Base-by-base conservation (phyloP, 2,329 filamentous ascomycete genomes). In the Cryphonectria radicalis region DNA sequence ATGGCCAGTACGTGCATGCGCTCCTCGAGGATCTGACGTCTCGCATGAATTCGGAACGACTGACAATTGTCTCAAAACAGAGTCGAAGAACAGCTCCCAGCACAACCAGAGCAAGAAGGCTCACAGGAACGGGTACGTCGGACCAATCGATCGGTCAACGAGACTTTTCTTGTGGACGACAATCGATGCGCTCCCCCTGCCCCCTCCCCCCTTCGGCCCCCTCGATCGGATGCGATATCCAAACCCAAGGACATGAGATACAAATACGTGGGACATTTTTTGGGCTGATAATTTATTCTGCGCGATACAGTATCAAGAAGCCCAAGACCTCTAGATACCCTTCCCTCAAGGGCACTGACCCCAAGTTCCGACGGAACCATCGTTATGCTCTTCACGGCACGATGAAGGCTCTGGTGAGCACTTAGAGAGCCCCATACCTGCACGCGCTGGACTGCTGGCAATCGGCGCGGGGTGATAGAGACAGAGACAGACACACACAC, bases 51-150 rank as follows among this genome's bases (percentile, higher is more conserved):
- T 32, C 14, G 11, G 35, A 63, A 42, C 73, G 75, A 74, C 78
- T 83, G 68, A 82, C 75, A 46, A 68, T 69, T 65, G 72, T 70
- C 60, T 43, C 50, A 32, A 72, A 72, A 40, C 84, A 98, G 95
- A 98, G 91, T 98, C 96, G 82, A 98, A 98, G 94, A 98, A 98
- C 92, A 97, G 94, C 88, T 98, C 95, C 82, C 95, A 98, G 90
- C 94, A 98, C 89, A 98, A 98, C 88, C 93, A 96, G 91, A 91
- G 90, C 85, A 93, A 93, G 89, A 99, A 99, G 93, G 95, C 94
- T 88, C 96, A 99, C 92, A 92, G 92, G 84, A 99, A 99, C 90
- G 96, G 96, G 95, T 98, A 92, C 81, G 92, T 88, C 73, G 28
- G 71, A 66, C 60, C n/a, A 64, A 75, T 63, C 42, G 19, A 75